phyloP scores from a whole-genome alignment of 2,329 filamentous ascomycete genomes.

The Juglanconis sp. region DNA sequence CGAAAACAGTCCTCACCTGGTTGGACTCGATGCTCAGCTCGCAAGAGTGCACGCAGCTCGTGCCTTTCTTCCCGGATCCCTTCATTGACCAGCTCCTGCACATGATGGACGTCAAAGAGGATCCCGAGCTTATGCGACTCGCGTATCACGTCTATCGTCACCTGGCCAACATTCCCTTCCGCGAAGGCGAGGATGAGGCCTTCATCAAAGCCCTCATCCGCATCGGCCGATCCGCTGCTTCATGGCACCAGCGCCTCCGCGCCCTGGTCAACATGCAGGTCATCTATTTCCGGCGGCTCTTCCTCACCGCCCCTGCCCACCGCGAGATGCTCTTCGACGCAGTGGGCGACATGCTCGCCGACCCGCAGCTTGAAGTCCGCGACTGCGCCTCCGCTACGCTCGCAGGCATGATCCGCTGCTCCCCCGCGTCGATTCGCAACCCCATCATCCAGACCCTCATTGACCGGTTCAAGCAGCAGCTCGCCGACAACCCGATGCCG shows the following conservation, averaged over 20 bases:
- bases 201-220: conserved; percentile 85
- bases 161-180: conserved; percentile 90
- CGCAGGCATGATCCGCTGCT: conserved; percentile 97
- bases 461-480: conserved; percentile 71
- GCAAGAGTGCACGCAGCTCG: conserved; percentile 86
- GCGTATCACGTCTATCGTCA: conserved; percentile 98
- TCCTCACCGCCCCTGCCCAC: conserved; percentile 73
- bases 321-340: conserved; percentile 82
- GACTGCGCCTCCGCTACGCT: conserved; percentile 89
- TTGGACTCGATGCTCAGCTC: conserved; percentile 87
- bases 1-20: conserved; percentile 95
- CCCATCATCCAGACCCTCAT: conserved; percentile 74
- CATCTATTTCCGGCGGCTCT: conserved; percentile 94
- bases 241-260: conserved; percentile 93
- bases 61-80: conserved; percentile 83
- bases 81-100: conserved; percentile 93
- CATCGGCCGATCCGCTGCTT: conserved; percentile 78
- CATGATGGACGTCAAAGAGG: conserved; percentile 99
- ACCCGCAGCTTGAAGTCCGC: conserved; percentile 88
- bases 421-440: conserved; percentile 74
- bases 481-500: conserved; percentile 83
- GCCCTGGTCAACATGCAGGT: conserved; percentile 98
- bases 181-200: conserved; percentile 75
- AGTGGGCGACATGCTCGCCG: conserved; percentile 92
- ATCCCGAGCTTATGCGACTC: conserved; percentile 88